Base-by-base conservation (phyloP, 148 eudicot genomes). In the Tetragonia tetragonoides region DNA sequence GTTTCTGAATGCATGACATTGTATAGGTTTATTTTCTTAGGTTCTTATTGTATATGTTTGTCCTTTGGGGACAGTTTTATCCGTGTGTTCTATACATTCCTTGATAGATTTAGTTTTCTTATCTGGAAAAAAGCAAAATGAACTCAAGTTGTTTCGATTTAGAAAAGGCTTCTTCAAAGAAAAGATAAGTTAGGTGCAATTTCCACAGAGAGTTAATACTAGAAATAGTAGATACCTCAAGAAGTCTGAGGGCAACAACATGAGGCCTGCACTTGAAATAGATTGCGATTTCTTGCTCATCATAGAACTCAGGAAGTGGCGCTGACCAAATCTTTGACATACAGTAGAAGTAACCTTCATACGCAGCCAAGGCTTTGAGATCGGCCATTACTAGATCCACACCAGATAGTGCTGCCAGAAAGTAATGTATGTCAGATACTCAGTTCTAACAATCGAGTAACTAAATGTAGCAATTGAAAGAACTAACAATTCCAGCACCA, bases 251-350 rank as follows among this genome's bases (percentile, higher is more conserved):
- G 72, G 92, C 91, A 63, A 91, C 90, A 59, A 96, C 62, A 85
- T 93, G 99, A 76, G 99, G 98, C 87, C 99, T 90, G 76, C 89
- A 82, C 68, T 82, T 86, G 82, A 96, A 96, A 83, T 96, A 96
- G 66, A 80, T 86, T 54, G 87, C 79, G 82, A 93, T 87, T 61
- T 82, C 84, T 79, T 93, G 85, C 21, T 90, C 88, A 85, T 91
- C 92, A 81, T 96, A 96, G 71, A 73, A 73, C 83, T 96, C 99
- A 70, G 99, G 97, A 80, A 96, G 93, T 68, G 99, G 98, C 79
- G 80, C 89, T 62, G 90, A 85, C 98, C 99, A 96, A 79, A 82
- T 81, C 88, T 86, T 93, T 60, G 95, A 74, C 66, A 93, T 80
- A 84, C 81, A 81, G 80, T 89, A 87, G 60, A 87, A 87, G 82